Conservation (phyloP, 2,329 filamentous ascomycete species). For the Diplodia seriata region DNA sequence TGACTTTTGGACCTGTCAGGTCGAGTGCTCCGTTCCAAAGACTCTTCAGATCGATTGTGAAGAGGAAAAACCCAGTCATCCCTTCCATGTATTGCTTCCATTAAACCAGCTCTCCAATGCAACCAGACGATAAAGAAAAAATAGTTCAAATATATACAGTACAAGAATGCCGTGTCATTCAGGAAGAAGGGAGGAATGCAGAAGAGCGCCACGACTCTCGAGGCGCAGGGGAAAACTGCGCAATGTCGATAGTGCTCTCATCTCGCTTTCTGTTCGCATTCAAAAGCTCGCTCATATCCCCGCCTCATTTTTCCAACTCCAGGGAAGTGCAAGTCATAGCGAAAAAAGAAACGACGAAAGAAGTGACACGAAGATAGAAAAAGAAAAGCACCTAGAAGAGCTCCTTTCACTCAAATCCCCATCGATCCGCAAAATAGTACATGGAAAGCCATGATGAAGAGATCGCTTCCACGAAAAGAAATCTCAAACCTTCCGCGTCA, state of each 20-base stretch:
- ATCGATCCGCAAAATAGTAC: background rate
- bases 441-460: background rate
- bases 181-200: background rate
- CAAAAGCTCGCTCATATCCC: background rate
- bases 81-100: background rate
- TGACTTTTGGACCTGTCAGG: too few species aligned
- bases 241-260: background rate
- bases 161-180: background rate
- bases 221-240: background rate
- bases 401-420: background rate
- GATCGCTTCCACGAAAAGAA: background rate
- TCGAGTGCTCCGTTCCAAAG: too few species aligned
- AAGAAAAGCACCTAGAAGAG: background rate
- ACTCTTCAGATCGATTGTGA: too few species aligned
- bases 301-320: slow-evolving; percentile 17
- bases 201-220: background rate
- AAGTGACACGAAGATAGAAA: background rate
- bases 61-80: too few species aligned
- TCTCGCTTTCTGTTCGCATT: background rate
- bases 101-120: background rate
- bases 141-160: background rate
- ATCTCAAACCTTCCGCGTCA: background rate
- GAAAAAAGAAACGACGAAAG: background rate
- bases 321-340: slow-evolving; percentile 19
- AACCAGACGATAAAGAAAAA: background rate